These are phyloP conservation scores for Sideroxylon spinosum DNA, from an alignment of 179 eudicot genomes.

Conservation along the genomic window DNA sequence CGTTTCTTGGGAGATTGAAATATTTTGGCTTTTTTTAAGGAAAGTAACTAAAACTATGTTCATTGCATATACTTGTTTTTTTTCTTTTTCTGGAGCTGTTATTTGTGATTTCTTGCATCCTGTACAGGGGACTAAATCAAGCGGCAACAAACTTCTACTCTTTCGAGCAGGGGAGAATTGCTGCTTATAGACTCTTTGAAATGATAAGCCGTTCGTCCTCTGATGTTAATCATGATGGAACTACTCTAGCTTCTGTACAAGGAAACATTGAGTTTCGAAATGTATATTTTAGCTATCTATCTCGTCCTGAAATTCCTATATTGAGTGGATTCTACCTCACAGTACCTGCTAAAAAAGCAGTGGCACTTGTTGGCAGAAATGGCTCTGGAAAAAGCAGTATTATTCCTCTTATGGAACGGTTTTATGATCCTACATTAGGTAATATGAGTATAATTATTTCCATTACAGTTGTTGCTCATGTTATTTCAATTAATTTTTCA, in stretches of 20 bases:
- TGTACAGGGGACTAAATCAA: slow-evolving; percentile 85
- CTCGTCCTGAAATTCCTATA: slow-evolving; percentile 98
- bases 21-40: neutral
- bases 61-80: slow-evolving; percentile 10
- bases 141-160: slow-evolving; percentile 99
- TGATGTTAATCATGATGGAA: slow-evolving; percentile 67
- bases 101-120: slow-evolving; percentile 7
- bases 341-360: slow-evolving; percentile 93
- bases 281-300: slow-evolving; percentile 92
- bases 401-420: slow-evolving; percentile 98
- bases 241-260: slow-evolving; percentile 63
- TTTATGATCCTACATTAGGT: slow-evolving; percentile 99
- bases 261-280: slow-evolving; percentile 97
- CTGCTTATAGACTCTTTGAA: slow-evolving; percentile 97
- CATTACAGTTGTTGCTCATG: neutral
- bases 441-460: slow-evolving; percentile 15
- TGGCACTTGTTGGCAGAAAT: slow-evolving; percentile 98
- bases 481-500: neutral
- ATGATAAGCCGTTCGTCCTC: slow-evolving; percentile 98
- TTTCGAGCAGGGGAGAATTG: slow-evolving; percentile 98
- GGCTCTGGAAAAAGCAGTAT: slow-evolving; percentile 99
- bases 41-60: slow-evolving; percentile 5
- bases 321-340: slow-evolving; percentile 97
- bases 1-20: neutral
- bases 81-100: slow-evolving; percentile 7